Percentiles rank a stretch among this genome's conserved stretches.
phyloP scores from a whole-genome alignment of 202 grass and related monocot genomes.

The Panicum hallii region DNA sequence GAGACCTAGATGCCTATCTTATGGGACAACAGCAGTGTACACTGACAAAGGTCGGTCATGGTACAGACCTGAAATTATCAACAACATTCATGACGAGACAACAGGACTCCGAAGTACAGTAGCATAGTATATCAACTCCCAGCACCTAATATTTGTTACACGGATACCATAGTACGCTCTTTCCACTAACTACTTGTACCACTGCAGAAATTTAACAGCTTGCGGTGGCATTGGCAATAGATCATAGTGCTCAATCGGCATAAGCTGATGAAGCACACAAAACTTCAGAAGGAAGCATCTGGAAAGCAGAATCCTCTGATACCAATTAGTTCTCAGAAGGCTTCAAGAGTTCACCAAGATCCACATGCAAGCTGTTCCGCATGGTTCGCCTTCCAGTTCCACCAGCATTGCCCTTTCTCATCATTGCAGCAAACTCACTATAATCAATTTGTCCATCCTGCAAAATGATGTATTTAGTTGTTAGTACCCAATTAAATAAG shows the following conservation, averaged over 20 bases:
- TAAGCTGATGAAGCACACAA: constrained; percentile 7
- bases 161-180: constrained; percentile 11
- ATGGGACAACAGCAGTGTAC: constrained; percentile 28
- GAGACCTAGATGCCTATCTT: constrained; percentile 8
- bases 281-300: constrained; percentile 23
- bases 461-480: constrained; percentile 38
- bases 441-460: constrained; percentile 99
- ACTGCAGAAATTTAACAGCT: neutral
- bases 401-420: constrained; percentile 90
- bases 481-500: constrained; percentile 36
- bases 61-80: constrained; percentile 48
- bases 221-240: neutral
- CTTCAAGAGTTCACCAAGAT: constrained; percentile 68
- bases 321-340: constrained; percentile 47
- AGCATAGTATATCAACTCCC: constrained; percentile 12
- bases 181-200: constrained; percentile 35
- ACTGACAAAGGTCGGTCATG: constrained; percentile 36
- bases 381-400: constrained; percentile 81
- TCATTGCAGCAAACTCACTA: constrained; percentile 83
- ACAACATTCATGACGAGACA: constrained; percentile 31
- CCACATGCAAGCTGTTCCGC: constrained; percentile 72
- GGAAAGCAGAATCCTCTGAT: constrained; percentile 23
- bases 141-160: constrained; percentile 42
- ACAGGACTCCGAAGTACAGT: constrained; percentile 1
- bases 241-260: neutral